Percentiles rank a stretch among this genome's conserved stretches.
Conservation (phyloP, 345 rosid species). For the Murraya koenigii region DNA sequence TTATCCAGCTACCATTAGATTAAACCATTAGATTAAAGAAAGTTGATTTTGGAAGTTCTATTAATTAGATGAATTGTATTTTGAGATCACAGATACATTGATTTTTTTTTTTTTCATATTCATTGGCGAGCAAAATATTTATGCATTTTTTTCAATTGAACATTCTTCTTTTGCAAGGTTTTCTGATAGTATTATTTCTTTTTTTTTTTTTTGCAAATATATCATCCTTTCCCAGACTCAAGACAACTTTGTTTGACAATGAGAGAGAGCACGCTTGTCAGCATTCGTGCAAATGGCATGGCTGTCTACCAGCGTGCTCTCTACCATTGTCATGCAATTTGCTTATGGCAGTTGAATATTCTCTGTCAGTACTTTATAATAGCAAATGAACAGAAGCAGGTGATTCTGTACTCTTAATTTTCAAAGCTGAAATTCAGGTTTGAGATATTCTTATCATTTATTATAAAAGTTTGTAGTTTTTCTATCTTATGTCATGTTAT, state of each 20-base stretch:
- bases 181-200: background rate
- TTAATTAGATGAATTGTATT: background rate
- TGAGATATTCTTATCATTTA: background rate
- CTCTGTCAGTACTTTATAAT: background rate
- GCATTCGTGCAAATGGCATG: slow-evolving; percentile 28
- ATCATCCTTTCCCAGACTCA: slow-evolving; percentile 1
- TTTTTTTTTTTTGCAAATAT: background rate
- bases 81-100: background rate
- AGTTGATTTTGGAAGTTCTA: background rate
- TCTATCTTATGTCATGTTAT: background rate
- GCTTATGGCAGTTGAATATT: slow-evolving; percentile 1
- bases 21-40: background rate
- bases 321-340: slow-evolving; percentile 33
- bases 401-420: slow-evolving; percentile 6
- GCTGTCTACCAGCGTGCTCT: slow-evolving; percentile 41
- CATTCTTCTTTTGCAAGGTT: background rate
- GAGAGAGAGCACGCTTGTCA: slow-evolving; percentile 62
- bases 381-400: background rate
- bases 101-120: background rate
- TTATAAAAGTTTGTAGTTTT: background rate
- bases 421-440: background rate
- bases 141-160: background rate
- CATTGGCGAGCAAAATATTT: background rate
- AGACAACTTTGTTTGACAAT: slow-evolving; percentile 30
- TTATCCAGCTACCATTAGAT: background rate